A percentile compares a stretch with the other conserved stretches of the same genome.
Conservation (phyloP, 495 filamentous ascomycete genomes). For the Talaromyces proteolyticus region DNA sequence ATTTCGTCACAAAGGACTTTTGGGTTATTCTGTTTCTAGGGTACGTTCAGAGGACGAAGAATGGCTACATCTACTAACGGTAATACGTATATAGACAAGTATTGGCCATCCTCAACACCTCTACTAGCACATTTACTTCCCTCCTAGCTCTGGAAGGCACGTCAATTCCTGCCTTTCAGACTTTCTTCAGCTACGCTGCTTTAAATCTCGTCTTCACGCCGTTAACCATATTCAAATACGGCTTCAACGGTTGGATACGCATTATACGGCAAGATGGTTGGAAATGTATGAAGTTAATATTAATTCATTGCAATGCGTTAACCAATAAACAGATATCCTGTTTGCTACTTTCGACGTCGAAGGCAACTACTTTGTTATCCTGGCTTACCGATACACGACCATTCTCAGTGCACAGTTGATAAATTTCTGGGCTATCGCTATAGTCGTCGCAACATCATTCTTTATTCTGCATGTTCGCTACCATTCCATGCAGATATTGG, state of each 20-base stretch:
- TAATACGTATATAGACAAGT: slow-evolving; percentile 52
- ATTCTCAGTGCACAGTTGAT: slow-evolving; percentile 89
- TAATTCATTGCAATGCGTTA: neutral
- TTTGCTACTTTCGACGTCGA: slow-evolving; percentile 89
- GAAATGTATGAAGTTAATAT: slow-evolving; percentile 53
- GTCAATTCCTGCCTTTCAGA: slow-evolving; percentile 94
- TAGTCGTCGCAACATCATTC: slow-evolving; percentile 84
- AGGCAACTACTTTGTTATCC: slow-evolving; percentile 95
- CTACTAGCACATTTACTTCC: slow-evolving; percentile 79
- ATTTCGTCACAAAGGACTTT: slow-evolving; percentile 79
- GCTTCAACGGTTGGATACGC: slow-evolving; percentile 59
- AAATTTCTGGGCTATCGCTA: slow-evolving; percentile 97
- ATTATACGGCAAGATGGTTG: slow-evolving; percentile 69
- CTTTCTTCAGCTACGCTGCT: slow-evolving; percentile 89
- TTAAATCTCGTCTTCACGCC: slow-evolving; percentile 76
- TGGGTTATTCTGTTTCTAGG: slow-evolving; percentile 76
- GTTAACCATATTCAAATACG: slow-evolving; percentile 77
- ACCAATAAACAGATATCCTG: slow-evolving; percentile 57
- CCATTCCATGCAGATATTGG: slow-evolving; percentile 71
- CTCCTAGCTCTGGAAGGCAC: slow-evolving; percentile 64
- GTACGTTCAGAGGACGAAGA: slow-evolving; percentile 28
- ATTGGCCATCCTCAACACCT: slow-evolving; percentile 81
- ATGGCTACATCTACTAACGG: slow-evolving; percentile 2
- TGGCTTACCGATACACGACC: slow-evolving; percentile 89
- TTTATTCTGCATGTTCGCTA: slow-evolving; percentile 81